These are phyloP conservation scores for Aspergillus sp. DNA, from an alignment of 2,329 filamentous ascomycete species.

Conservation along the genomic window DNA sequence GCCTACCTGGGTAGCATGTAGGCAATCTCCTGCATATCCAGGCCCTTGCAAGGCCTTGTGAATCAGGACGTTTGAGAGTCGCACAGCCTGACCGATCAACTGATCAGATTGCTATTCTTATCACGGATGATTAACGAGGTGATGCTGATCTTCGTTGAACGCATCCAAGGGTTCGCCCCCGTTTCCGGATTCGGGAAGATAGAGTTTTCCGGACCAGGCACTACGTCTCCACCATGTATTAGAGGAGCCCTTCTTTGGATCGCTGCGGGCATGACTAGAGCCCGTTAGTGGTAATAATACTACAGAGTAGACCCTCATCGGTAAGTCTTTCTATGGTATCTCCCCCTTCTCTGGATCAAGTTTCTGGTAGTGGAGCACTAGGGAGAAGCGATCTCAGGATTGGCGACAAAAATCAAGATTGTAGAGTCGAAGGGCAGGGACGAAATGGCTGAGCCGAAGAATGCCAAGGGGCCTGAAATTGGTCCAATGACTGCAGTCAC, in stretches of 20 bases:
- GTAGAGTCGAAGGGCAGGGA: too few species aligned
- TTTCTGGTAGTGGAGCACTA: neutral
- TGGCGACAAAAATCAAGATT: too few species aligned
- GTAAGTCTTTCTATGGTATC: neutral
- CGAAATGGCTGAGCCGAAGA: neutral
- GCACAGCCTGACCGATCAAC: neutral
- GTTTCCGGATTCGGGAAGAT: constrained; percentile 18
- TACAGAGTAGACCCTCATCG: constrained; percentile 1
- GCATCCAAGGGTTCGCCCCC: constrained; percentile 9
- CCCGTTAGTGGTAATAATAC: constrained; percentile 3
- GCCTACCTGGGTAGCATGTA: too few species aligned
- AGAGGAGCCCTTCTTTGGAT: constrained; percentile 11
- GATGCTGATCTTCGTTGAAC: constrained; percentile 11
- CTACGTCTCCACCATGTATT: constrained; percentile 10
- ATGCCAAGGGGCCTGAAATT: constrained; percentile 1
- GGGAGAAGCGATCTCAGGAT: neutral
- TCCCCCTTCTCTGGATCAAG: neutral
- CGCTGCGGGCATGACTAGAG: constrained; percentile 1
- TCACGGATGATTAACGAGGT: constrained; percentile 2
- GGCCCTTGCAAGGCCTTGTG: neutral
- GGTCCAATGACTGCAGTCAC: neutral
- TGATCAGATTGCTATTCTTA: neutral
- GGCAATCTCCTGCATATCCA: neutral
- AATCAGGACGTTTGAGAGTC: neutral
- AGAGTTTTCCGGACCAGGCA: constrained; percentile 17